Evolutionary conservation across 306 rosid genomes (phyloP), one percentile per base, ranked within the genome.

Genomic region (Nissolia schottii): DNA sequence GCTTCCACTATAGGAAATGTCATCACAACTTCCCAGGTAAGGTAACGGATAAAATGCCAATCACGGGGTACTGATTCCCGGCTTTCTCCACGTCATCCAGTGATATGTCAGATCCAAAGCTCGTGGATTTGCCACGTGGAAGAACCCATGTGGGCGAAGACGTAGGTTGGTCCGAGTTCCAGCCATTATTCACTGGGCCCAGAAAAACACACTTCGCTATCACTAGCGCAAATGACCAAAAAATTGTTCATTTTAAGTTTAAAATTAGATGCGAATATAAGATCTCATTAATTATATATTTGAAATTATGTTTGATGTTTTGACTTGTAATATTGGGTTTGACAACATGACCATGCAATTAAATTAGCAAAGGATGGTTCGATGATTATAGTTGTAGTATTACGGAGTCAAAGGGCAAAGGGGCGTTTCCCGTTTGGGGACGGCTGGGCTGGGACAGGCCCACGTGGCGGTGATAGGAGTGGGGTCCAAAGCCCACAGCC

Each of bases 391-490:
- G 46, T 1, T 10, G 11, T 10, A 13, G 48, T 9, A 22, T 66
- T 76, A 56, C 32, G 65, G 71, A 62, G 60, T 15, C 1, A 53
- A 41, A 53, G 67, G 14, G 61, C 24, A 61, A n/a, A n/a, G n/a
- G n/a, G n/a, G n/a, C n/a, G n/a, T n/a, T n/a, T 35, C 0, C 8
- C 19, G 56, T 48, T 48, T 10, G 11, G 59, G 25, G 25, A n/a
- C n/a, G n/a, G n/a, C n/a, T n/a, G 7, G 50, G 18, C 3, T 7
- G 67, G 10, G 81, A 74, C 84, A 85, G 0, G 4, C 41, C 70
- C 85, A 76, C 86, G 86, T 73, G 93, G 83, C 82, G 27, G 85
- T 79, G 87, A 83, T 84, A 67, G 77, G 76, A 73, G 77, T 18
- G 64, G 86, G 84, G 8, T 76, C 90, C 76, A 60, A 27, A 13